Base-by-base conservation (phyloP, 148 eudicot species). In the Amaranthus palmeri region DNA sequence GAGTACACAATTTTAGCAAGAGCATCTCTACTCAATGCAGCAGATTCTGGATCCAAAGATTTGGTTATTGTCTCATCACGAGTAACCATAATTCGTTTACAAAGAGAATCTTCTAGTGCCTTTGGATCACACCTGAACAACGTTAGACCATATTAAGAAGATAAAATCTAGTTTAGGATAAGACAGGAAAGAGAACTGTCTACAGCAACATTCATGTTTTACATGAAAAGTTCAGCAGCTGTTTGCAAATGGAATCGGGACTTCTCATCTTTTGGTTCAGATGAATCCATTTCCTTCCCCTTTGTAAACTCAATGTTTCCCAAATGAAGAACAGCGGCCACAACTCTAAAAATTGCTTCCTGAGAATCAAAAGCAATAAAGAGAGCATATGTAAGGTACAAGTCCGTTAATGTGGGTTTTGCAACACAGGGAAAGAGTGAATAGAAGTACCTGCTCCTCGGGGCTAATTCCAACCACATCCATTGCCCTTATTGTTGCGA, bases 341-440 rank as follows among this genome's bases (percentile, higher is more conserved):
- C 88, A 65, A 96, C 93, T 78, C 96, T 83, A 76, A 96, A 96
- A 77, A 96, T 96, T 48, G 88, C 99, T 76, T 96, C 99, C 99
- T 96, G 85, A 62, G 46, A 74, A 58, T 67, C 49, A 73, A 83
- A 72, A 67, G 50, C 54, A 58, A 7, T 17, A 18, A 72, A 74
- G 68, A 73, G 59, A 41, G 14, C 47, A 17, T 76, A 54, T 69
- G 42, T 48, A 77, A 54, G 42, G 50, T 58, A 68, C 41, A 53
- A 42, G 44, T 51, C 25, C 10, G 10, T 36, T 76, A 41, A 65
- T 36, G 66, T 54, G 41, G 49, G 10, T 61, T 67, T n/a, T 46
- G 17, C 18, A 18, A 44, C 52, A 6, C 69, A 67, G n/a, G 54
- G 54, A 54, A 53, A 58, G 61, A 57, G 51, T 52, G 49, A 2